phyloP scores from a whole-genome alignment of 352 stramenopile species.

The Phytophthora ohioensis region DNA sequence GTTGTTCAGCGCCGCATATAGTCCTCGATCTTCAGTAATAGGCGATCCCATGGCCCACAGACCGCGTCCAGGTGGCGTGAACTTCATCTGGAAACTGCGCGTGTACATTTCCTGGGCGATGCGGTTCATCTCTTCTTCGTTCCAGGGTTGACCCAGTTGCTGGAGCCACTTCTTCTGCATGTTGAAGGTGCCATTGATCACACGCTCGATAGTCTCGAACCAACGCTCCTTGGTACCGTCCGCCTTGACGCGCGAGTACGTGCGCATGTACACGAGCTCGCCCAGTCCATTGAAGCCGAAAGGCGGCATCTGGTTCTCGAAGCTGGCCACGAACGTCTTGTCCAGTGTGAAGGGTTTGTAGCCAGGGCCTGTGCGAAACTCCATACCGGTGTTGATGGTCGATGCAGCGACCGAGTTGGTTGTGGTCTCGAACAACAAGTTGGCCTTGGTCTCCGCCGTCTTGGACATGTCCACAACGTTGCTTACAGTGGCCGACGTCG shows the following conservation, averaged over 20 bases:
- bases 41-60: slow-evolving; percentile 95
- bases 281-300: slow-evolving; percentile 96
- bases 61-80: slow-evolving; percentile 91
- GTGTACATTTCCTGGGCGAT: slow-evolving; percentile 91
- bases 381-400: slow-evolving; percentile 23
- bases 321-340: slow-evolving; percentile 63
- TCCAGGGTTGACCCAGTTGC: slow-evolving; percentile 66
- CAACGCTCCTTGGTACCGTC: slow-evolving; percentile 89
- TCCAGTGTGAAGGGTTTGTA: slow-evolving; percentile 39
- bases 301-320: slow-evolving; percentile 57
- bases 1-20: slow-evolving; percentile 94
- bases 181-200: slow-evolving; percentile 94
- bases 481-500: slow-evolving; percentile 6
- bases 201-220: slow-evolving; percentile 92
- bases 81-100: slow-evolving; percentile 96
- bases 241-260: slow-evolving; percentile 88
- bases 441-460: slow-evolving; percentile 1
- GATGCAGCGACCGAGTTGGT: slow-evolving; percentile 15
- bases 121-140: slow-evolving; percentile 58
- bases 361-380: slow-evolving; percentile 22
- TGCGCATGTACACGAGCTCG: slow-evolving; percentile 93
- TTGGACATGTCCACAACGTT: slow-evolving; percentile 16
- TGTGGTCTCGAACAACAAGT: slow-evolving; percentile 20
- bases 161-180: slow-evolving; percentile 93
- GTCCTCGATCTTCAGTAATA: slow-evolving; percentile 85